Conservation (phyloP, 768 basidiomycete species). For the Infundibulicybe gibba region DNA sequence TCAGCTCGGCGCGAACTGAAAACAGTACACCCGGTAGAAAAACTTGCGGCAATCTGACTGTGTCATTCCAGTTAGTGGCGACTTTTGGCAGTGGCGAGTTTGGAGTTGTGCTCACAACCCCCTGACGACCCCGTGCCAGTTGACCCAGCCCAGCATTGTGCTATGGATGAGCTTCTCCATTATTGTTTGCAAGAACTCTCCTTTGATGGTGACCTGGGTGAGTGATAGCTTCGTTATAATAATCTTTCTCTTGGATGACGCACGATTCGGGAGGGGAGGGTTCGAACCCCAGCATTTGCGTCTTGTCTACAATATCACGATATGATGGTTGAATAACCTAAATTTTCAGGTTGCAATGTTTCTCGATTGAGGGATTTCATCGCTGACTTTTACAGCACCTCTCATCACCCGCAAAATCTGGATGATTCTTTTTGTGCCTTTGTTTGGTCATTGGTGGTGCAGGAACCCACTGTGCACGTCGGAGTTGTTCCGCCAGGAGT, state of each 20-base stretch:
- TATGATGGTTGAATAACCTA: too few relatives aligned
- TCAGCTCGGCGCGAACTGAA: too few relatives aligned
- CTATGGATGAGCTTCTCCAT: constrained; percentile 83
- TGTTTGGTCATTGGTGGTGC: constrained; percentile 77
- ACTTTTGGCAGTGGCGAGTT: too few relatives aligned
- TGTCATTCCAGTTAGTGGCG: too few relatives aligned
- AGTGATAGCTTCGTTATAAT: constrained; percentile 38
- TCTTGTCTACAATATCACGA: constrained; percentile 4
- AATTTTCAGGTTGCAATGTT: constrained; percentile 63
- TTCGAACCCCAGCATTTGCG: constrained; percentile 40
- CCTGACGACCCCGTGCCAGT: too few relatives aligned
- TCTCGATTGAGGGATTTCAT: constrained; percentile 73
- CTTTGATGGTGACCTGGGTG: constrained; percentile 89
- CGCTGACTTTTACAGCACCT: constrained; percentile 54
- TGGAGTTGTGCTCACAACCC: too few relatives aligned
- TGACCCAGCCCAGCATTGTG: too few relatives aligned
- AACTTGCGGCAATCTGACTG: too few relatives aligned
- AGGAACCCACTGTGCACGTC: constrained; percentile 73
- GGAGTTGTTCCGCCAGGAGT: constrained; percentile 61
- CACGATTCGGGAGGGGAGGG: constrained; percentile 17
- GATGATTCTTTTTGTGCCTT: constrained; percentile 79
- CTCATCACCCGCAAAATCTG: constrained; percentile 43
- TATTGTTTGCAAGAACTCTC: constrained; percentile 84
- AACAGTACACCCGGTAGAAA: too few relatives aligned
- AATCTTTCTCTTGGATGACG: constrained; percentile 3